These are phyloP conservation scores for Solanum gandarillasii DNA, from an alignment of 257 asterid species.

Conservation along the genomic window DNA sequence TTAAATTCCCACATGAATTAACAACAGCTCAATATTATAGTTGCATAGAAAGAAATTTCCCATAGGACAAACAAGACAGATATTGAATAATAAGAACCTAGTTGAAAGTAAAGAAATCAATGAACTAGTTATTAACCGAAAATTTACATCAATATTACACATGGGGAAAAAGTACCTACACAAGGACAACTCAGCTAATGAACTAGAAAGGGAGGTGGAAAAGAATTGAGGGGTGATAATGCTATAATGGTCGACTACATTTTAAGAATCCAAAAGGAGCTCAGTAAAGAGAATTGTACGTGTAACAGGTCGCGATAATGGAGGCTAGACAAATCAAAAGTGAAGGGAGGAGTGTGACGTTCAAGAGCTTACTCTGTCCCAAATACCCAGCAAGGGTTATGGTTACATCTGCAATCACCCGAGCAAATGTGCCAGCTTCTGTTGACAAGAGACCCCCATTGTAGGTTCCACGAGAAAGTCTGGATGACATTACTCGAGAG, in stretches of 20 bases:
- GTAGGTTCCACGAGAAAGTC: constrained; percentile 93
- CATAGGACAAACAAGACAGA: not conserved
- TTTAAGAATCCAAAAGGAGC: not conserved
- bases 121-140: not conserved
- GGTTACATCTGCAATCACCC: constrained; percentile 85
- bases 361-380: constrained; percentile 60
- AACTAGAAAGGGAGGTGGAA: not conserved
- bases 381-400: constrained; percentile 78
- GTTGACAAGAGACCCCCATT: constrained; percentile 89
- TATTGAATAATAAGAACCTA: not conserved
- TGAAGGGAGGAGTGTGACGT: constrained; percentile 71
- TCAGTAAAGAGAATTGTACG: constrained; percentile 75
- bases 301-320: constrained; percentile 69
- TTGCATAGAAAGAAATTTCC: not conserved
- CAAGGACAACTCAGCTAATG: not conserved
- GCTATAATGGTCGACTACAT: not conserved
- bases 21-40: not conserved
- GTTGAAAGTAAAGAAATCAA: not conserved
- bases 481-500: constrained; percentile 89
- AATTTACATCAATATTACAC: not conserved
- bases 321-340: constrained; percentile 64
- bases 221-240: constrained; percentile 11
- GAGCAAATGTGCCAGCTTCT: constrained; percentile 86
- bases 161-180: not conserved
- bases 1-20: not conserved